phyloP scores from a whole-genome alignment of 2,329 filamentous ascomycete genomes.

The Diplodia sapinea region DNA sequence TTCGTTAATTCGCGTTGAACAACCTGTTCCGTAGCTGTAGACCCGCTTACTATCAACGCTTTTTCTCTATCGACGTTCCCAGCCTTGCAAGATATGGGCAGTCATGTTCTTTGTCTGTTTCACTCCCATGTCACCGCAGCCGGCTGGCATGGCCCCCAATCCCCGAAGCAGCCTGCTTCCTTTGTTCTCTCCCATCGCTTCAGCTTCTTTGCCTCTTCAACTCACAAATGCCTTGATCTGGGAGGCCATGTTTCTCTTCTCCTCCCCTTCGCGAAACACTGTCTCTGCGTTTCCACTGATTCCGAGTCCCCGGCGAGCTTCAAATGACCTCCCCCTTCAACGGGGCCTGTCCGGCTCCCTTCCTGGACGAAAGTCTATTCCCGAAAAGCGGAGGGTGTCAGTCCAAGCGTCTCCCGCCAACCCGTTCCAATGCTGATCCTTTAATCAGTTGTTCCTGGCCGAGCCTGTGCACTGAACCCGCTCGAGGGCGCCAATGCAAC shows the following conservation, averaged over 20 bases:
- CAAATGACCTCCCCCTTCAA: constrained; percentile 9
- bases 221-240: background rate
- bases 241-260: background rate
- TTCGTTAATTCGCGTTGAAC: background rate
- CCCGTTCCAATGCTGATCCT: background rate
- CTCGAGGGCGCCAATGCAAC: constrained; percentile 32
- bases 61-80: constrained; percentile 4
- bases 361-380: constrained; percentile 37
- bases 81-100: background rate
- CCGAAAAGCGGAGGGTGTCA: constrained; percentile 38
- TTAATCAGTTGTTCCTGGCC: constrained; percentile 34
- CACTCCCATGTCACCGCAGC: constrained; percentile 14
- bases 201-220: background rate
- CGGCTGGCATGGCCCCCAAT: constrained; percentile 1
- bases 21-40: background rate
- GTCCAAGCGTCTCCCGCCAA: background rate
- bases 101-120: constrained; percentile 1
- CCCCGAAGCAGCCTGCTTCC: background rate
- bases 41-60: background rate
- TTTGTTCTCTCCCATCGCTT: background rate
- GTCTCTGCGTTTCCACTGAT: background rate
- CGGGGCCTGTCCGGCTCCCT: constrained; percentile 36
- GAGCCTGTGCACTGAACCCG: constrained; percentile 39
- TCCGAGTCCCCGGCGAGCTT: background rate
- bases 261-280: background rate